Base-by-base conservation (phyloP, 2,329 filamentous ascomycete genomes). In the Phaeosphaeriaceae sp. region DNA sequence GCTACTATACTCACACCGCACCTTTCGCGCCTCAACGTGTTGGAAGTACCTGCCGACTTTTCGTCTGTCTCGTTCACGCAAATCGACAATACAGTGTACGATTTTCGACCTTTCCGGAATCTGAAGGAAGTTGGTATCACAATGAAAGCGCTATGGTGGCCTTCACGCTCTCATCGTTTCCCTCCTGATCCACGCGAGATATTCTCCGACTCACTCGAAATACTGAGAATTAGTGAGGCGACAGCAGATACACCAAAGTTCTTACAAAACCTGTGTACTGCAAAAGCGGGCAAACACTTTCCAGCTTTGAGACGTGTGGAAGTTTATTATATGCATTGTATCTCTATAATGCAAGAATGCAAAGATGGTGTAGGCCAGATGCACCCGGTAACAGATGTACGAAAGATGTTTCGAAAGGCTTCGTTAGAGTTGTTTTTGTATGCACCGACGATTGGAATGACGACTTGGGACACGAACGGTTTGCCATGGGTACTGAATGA, bases 191-290 rank as follows among this genome's bases (percentile, higher is more conserved):
- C 58, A 1, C 12, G 20, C 16, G 30, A 46, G 8, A 13, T 61
- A 2, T 50, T 63, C 7, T 53, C 60, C 1, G 28, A n/a, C 5
- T 49, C 46, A n/a, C 32, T 61, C 11, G 39, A 61, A 29, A 28
- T 47, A 3, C 32, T 63, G 12, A 45, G 46, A 5, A 58, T 63
- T 17, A 60, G 47, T n/a, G 58, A 60, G 23, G 54, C 48, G 3
- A 52, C 36, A 2, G 12, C 26, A 2, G 6, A 13, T 11, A 54
- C 48, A 1, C 45, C 28, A 4, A 26, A 33, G 2, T 55, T 60
- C 26, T 9, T 63, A 1, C 29, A 48, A 7, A 20, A 50, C 0
- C 18, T 58, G 3, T 61, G 56, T 32, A 16, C 26, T 9, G 50
- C 36, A 6, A 58, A 52, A 39, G 54, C 48, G 9, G 32, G 21